phyloP scores from a whole-genome alignment of 768 basidiomycete genomes.

The Tremella fuciformis region DNA sequence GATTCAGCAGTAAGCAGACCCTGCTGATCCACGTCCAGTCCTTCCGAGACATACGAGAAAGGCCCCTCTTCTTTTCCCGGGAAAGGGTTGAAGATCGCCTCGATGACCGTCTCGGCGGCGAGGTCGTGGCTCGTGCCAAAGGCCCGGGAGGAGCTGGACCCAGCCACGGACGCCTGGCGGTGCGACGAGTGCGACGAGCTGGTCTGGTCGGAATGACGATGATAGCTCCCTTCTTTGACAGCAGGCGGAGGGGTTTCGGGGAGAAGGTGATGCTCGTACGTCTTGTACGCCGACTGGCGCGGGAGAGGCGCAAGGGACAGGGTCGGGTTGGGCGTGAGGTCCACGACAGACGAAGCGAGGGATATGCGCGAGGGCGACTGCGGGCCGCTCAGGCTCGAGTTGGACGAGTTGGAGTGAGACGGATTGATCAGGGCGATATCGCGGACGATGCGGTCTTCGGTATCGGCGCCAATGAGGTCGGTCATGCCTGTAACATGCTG shows the following conservation, averaged over 20 bases:
- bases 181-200: constrained; percentile 13
- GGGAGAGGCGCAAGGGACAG: constrained; percentile 7
- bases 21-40: constrained; percentile 1
- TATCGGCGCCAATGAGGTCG: constrained; percentile 30
- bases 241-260: neutral
- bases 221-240: constrained; percentile 12
- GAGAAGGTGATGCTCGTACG: constrained; percentile 37
- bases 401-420: constrained; percentile 31
- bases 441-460: constrained; percentile 13
- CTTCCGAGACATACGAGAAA: constrained; percentile 35
- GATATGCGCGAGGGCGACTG: constrained; percentile 21
- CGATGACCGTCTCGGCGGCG: constrained; percentile 35
- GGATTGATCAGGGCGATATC: constrained; percentile 28
- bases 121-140: constrained; percentile 19
- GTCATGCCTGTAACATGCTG: constrained; percentile 38
- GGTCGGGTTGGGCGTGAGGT: constrained; percentile 9
- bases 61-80: constrained; percentile 29
- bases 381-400: constrained; percentile 15
- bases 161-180: neutral
- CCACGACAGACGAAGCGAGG: constrained; percentile 11
- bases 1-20: neutral
- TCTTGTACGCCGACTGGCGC: constrained; percentile 17
- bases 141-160: neutral
- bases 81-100: constrained; percentile 41
- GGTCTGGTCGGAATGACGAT: constrained; percentile 25